Evolutionary conservation across 345 rosid genomes (phyloP).

Genomic region (Lumnitzera littorea): DNA sequence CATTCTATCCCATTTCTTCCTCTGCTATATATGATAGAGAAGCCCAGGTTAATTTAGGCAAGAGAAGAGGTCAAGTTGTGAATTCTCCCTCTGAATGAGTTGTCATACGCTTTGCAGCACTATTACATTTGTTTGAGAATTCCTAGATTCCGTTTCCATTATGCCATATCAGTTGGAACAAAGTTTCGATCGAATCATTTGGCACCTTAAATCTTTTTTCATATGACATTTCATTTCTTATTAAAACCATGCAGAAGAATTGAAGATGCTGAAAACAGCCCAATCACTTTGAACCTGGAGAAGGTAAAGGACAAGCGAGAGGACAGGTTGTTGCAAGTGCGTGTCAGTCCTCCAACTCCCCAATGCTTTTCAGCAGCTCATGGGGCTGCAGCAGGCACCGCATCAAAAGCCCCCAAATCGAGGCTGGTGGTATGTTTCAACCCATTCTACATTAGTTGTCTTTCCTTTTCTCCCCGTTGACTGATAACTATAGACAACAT

Average conservation of each 20-base stretch:
- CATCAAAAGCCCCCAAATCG: constrained; percentile 42
- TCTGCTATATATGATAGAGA: too few species aligned
- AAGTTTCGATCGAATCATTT: too few species aligned
- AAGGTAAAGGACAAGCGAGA: constrained; percentile 43
- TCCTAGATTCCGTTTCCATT: too few species aligned
- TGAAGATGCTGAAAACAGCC: constrained; percentile 57
- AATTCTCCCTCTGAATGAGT: neutral
- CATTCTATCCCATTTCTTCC: too few species aligned
- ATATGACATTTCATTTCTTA: neutral
- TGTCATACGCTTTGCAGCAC: too few species aligned
- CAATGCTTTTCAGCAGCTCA: constrained; percentile 80
- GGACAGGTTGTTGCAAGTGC: constrained; percentile 50
- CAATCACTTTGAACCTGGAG: constrained; percentile 41
- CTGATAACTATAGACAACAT: neutral
- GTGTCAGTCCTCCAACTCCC: constrained; percentile 96
- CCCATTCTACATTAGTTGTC: neutral
- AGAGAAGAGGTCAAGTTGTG: neutral
- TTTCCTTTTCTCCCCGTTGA: neutral
- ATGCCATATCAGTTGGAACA: too few species aligned
- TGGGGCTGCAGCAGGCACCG: constrained; percentile 25
- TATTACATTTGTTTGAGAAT: too few species aligned
- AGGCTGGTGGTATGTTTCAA: constrained; percentile 46
- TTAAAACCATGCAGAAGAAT: constrained; percentile 26
- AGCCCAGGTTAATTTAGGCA: too few species aligned
- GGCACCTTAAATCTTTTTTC: too few species aligned